A percentile compares a stretch with the other conserved stretches of the same genome.
Conservation (phyloP, 306 rosid genomes). For the Lathyrus sativus region DNA sequence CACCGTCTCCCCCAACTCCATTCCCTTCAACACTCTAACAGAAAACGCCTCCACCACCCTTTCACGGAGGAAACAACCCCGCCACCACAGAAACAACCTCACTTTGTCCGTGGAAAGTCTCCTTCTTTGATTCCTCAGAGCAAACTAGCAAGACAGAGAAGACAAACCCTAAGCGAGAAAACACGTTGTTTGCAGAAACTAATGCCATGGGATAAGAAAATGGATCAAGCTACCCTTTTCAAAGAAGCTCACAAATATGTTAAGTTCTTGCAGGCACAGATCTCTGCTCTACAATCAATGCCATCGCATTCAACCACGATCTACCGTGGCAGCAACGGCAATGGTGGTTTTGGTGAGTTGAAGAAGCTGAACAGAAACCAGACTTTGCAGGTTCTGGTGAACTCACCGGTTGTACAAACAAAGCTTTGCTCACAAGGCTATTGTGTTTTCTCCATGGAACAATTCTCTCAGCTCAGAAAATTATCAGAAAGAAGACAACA, state of each 20-base stretch:
- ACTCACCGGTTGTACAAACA: slow-evolving; percentile 78
- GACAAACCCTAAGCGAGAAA: slow-evolving; percentile 83
- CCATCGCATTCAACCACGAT: slow-evolving; percentile 39
- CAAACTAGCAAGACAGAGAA: slow-evolving; percentile 57
- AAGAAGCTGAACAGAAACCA: slow-evolving; percentile 65
- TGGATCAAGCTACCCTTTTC: slow-evolving; percentile 75
- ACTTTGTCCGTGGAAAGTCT: too few relatives aligned
- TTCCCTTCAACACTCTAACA: slow-evolving; percentile 34
- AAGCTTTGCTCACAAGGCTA: slow-evolving; percentile 55
- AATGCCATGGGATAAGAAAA: slow-evolving; percentile 82
- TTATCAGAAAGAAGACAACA: slow-evolving; percentile 27
- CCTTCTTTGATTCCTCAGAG: slow-evolving; percentile 44
- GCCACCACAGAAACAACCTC: neutral
- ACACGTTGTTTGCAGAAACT: slow-evolving; percentile 76
- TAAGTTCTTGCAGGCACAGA: slow-evolving; percentile 74
- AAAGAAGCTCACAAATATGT: slow-evolving; percentile 74
- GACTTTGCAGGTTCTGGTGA: slow-evolving; percentile 69
- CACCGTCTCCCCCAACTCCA: slow-evolving; percentile 55
- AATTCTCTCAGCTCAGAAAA: slow-evolving; percentile 48
- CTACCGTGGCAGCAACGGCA: neutral
- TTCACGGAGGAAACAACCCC: neutral
- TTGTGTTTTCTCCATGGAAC: slow-evolving; percentile 72
- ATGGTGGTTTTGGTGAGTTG: slow-evolving; percentile 44
- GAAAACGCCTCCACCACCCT: slow-evolving; percentile 44
- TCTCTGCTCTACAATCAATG: slow-evolving; percentile 62